Base-by-base conservation (phyloP, 768 basidiomycete genomes). In the Aureoboletus auriporus region DNA sequence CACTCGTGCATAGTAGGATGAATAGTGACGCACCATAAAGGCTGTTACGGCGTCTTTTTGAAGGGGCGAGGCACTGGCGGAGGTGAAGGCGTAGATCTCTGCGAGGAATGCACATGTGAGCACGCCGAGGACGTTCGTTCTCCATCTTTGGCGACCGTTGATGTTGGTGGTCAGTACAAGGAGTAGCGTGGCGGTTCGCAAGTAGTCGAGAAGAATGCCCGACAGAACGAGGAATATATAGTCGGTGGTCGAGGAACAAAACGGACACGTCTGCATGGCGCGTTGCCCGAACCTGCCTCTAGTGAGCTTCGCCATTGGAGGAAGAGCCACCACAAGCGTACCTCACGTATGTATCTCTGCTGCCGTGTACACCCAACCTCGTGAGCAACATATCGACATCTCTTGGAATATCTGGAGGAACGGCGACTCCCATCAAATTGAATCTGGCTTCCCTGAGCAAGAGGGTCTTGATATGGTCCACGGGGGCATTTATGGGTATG, bases 241-340 rank as follows among this genome's bases (percentile, higher is more conserved):
- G 49, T 89, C 86, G 26, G 75, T 63, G 43, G 72, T 72, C 12
- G 81, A 77, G 17, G 72, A 73, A 63, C 87, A 89, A 60, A 83
- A 79, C n/a, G 73, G 72, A 65, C 87, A 89, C 8, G 73, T 75
- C 39, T 80, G 70, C 13, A 89, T 64, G 5, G 79, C 77, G 26
- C 73, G 63, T 63, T 89, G 87, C 20, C 87, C 87, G 51, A 87
- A 85, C 48, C 87, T 86, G 46, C 23, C 30, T 39, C 8, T 31
- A 4, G 7, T 52, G 53, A 58, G 55, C 37, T 8, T 12, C 20
- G 3, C 6, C 2, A 27, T 14, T 40, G 8, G 3, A 16, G 12
- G 11, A 20, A 36, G 17, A 36, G 36, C 9, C 10, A n/a, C 12
- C 11, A 44, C 9, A 41, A 5, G 63, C 75, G 13, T 41, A 84